A percentile compares a stretch with the other conserved stretches of the same genome.
Conservation (phyloP, 768 basidiomycete species). For the Terana coerulea region DNA sequence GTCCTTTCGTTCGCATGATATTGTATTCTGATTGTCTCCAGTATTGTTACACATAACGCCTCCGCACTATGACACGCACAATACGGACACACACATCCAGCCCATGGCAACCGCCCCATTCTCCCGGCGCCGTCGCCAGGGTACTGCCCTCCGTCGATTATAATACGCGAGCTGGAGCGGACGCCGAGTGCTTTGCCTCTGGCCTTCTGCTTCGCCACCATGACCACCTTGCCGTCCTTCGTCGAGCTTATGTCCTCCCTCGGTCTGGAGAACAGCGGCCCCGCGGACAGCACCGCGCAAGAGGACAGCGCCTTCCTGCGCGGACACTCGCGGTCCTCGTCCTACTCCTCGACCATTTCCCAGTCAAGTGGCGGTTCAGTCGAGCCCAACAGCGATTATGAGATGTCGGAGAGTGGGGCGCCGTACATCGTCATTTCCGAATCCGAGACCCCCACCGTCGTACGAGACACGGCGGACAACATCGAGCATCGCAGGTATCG, state of each 20-base stretch:
- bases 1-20: slow-evolving; percentile 10
- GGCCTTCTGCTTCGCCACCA: slow-evolving; percentile 33
- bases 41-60: slow-evolving; percentile 10
- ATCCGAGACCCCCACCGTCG: slow-evolving; percentile 10
- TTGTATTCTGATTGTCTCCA: slow-evolving; percentile 16
- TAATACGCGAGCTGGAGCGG: slow-evolving; percentile 9
- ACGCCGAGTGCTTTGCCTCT: slow-evolving; percentile 10
- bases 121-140: slow-evolving; percentile 25
- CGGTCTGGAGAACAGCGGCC: slow-evolving; percentile 56
- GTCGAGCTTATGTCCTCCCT: slow-evolving; percentile 84
- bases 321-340: slow-evolving; percentile 43
- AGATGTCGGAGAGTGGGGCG: slow-evolving; percentile 14
- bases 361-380: slow-evolving; percentile 21
- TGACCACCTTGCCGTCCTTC: slow-evolving; percentile 81
- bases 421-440: slow-evolving; percentile 26
- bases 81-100: slow-evolving; percentile 6
- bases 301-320: slow-evolving; percentile 13
- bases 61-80: slow-evolving; percentile 16
- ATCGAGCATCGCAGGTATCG: slow-evolving; percentile 22
- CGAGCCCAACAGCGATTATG: slow-evolving; percentile 18
- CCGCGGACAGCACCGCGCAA: slow-evolving; percentile 23
- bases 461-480: slow-evolving; percentile 20
- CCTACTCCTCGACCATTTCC: slow-evolving; percentile 27
- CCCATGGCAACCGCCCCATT: slow-evolving; percentile 25
- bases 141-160: slow-evolving; percentile 15